Conservation (phyloP, 352 stramenopile genomes). For the Phytophthora sp. region DNA sequence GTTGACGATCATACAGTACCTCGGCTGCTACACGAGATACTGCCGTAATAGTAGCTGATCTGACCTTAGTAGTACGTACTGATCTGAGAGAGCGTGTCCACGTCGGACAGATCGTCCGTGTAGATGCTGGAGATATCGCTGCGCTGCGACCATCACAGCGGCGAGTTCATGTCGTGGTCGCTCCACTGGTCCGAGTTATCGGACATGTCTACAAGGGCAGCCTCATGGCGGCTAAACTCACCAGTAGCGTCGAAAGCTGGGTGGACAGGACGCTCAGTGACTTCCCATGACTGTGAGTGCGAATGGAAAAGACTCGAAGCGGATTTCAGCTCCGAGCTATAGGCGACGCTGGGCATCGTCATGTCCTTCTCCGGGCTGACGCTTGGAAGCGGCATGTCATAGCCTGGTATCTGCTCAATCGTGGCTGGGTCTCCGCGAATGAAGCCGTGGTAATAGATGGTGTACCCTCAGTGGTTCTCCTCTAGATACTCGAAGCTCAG, state of each 20-base stretch:
- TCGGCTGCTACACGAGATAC: too few species aligned
- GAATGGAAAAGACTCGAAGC: constrained; percentile 43
- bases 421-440: constrained; percentile 19
- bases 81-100: constrained; percentile 57
- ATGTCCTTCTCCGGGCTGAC: constrained; percentile 14
- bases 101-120: constrained; percentile 64
- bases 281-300: constrained; percentile 33
- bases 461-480: constrained; percentile 13
- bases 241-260: constrained; percentile 20
- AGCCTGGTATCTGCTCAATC: constrained; percentile 21
- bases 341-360: constrained; percentile 44
- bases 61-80: constrained; percentile 47
- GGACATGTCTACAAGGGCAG: constrained; percentile 1
- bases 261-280: constrained; percentile 44
- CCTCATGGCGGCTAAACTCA: constrained; percentile 4
- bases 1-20: too few species aligned
- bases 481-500: constrained; percentile 32
- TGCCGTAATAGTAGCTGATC: too few species aligned
- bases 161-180: constrained; percentile 37
- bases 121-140: constrained; percentile 58
- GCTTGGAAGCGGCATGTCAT: too few species aligned
- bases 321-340: constrained; percentile 51
- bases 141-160: constrained; percentile 43
- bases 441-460: constrained; percentile 37
- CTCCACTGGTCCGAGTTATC: constrained; percentile 17